phyloP scores from a whole-genome alignment of 495 filamentous ascomycete genomes.

The Penicillium verhagenii region DNA sequence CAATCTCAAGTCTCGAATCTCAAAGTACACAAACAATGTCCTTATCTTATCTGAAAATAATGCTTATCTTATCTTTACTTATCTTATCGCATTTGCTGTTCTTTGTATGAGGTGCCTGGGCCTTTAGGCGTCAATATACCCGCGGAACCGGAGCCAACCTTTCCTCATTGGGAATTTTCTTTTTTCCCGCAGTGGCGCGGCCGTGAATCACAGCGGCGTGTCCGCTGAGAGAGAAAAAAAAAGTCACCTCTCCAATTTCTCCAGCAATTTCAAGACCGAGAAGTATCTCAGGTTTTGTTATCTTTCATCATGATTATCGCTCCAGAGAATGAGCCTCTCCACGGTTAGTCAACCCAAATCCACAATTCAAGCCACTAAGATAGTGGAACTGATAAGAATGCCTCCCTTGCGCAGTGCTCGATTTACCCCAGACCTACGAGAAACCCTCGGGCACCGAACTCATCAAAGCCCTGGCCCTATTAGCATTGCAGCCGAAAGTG shows the following conservation, averaged over 20 bases:
- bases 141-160: constrained; percentile 37
- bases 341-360: constrained; percentile 32
- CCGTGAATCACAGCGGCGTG: not conserved
- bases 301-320: constrained; percentile 36
- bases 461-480: constrained; percentile 39
- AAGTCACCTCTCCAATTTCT: not conserved
- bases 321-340: constrained; percentile 42
- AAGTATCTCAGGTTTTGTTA: not conserved
- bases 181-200: constrained; percentile 21
- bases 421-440: constrained; percentile 52
- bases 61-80: too few relatives aligned
- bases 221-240: constrained; percentile 10
- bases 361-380: constrained; percentile 13
- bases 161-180: constrained; percentile 47
- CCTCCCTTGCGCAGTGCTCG: constrained; percentile 40
- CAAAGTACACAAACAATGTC: too few relatives aligned
- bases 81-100: not conserved
- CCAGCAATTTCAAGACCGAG: not conserved
- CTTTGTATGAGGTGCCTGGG: not conserved
- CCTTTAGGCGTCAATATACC: constrained; percentile 16
- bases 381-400: constrained; percentile 42
- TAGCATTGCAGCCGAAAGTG: constrained; percentile 42
- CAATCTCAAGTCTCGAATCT: too few relatives aligned
- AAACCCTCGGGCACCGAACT: constrained; percentile 49
- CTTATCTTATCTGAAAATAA: too few relatives aligned